A percentile compares a stretch with the other conserved stretches of the same genome.
Evolutionary conservation across 2,329 filamentous ascomycete species (phyloP).

Genomic region (Alternaria metachromatica): DNA sequence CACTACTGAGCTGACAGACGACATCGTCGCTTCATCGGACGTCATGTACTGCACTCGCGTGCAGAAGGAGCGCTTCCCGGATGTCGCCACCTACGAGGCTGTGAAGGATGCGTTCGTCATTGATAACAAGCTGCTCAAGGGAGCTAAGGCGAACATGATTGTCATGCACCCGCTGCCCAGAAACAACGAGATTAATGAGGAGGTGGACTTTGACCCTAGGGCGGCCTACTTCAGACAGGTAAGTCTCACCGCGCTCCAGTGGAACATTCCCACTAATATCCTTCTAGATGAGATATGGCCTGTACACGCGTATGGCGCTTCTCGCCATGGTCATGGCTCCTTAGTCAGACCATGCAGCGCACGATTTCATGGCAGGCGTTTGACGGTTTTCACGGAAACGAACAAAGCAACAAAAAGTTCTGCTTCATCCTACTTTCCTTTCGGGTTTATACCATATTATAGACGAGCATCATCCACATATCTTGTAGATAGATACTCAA

Average conservation of each 20-base stretch:
- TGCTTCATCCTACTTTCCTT: not conserved
- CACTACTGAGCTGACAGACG: conserved; percentile 79
- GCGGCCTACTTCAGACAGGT: conserved; percentile 99
- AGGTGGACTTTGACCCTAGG: conserved; percentile 96
- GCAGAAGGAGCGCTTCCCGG: conserved; percentile 94
- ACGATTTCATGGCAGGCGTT: conserved; percentile 14
- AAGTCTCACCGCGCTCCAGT: conserved; percentile 51
- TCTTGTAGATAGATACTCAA: conserved; percentile 13
- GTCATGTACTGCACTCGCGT: conserved; percentile 97
- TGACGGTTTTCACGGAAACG: conserved; percentile 19
- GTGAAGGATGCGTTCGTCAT: conserved; percentile 90
- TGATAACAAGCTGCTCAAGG: conserved; percentile 86
- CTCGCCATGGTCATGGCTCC: conserved; percentile 87
- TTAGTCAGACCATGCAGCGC: conserved; percentile 26
- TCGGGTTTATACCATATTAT: conserved; percentile 12
- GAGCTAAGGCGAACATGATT: conserved; percentile 91
- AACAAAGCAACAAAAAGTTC: conserved; percentile 10
- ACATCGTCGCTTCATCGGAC: conserved; percentile 85
- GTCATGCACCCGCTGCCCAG: conserved; percentile 95
- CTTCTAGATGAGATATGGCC: conserved; percentile 88
- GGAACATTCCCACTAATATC: conserved; percentile 51
- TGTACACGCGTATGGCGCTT: conserved; percentile 98
- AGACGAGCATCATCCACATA: conserved; percentile 1
- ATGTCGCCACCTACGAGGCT: conserved; percentile 77
- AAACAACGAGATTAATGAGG: conserved; percentile 91